Base-by-base conservation (phyloP, 169 alveolate genomes). In the Toxoplasma gondii region DNA sequence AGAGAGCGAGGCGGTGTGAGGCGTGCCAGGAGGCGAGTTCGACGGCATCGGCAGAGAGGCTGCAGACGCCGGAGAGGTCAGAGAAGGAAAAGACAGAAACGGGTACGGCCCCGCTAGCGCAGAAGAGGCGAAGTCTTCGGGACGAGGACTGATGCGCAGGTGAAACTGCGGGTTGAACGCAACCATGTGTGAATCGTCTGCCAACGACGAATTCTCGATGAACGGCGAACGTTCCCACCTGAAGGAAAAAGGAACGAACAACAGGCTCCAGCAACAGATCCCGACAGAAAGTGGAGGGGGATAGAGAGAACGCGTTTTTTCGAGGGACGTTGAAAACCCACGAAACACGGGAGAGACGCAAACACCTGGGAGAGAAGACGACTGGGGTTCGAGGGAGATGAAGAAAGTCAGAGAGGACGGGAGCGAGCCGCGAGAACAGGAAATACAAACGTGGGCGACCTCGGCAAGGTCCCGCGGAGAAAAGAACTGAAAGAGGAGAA, bases 161-260 rank as follows among this genome's bases (percentile, higher is more conserved):
- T 91, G 94, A 38, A 96, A 96, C 88, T 98, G 98, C 31, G 99
- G 99, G 78, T 98, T 97, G 96, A 96, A 97, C 34, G 97, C 96
- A 29, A 97, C 96, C 86, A 97, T 54, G 94, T 97, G 98, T 39
- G 97, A 94, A 91, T 98, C 99, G 83, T 98, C 99, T 29, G 96
- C 95, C 64, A 97, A 94, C 43, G 94, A 91, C 29, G 98, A 97
- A 36, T 90, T 86, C 49, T 84, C 95, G 67, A 97, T 92, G 36
- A 84, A 96, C 67, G 94, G 83, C 24, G 93, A 86, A 90, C 97
- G 94, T 74, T 96, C 96, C 97, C 99, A 97, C 91, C 95, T 92
- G 87, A 39, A 9, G 19, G 7, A 29, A 24, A 7, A 43, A 19
- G 43, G 70, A 2, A 41, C 22, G 34, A 12, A 29, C 16, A 29